Percentiles rank a stretch among this genome's conserved stretches.
Evolutionary conservation across 2,329 filamentous ascomycete species (phyloP).

Genomic region (Aspergillus tanneri): DNA sequence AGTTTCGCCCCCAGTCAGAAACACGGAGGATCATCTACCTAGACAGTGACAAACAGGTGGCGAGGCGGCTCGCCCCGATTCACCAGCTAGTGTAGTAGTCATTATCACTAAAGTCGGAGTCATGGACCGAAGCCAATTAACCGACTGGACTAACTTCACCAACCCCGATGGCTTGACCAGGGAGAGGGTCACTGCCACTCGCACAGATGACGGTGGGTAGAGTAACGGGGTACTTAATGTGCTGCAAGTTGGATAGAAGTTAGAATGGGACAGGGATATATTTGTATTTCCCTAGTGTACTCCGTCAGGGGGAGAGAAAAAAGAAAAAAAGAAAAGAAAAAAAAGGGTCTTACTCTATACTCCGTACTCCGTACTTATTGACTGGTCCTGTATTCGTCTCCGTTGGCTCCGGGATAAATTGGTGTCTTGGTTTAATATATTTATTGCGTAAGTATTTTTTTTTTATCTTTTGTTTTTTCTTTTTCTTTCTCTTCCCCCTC

Average conservation of each 20-base stretch:
- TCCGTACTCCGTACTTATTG: not conserved
- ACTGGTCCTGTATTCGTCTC: not conserved
- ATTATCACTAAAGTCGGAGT: not conserved
- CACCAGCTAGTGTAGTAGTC: not conserved
- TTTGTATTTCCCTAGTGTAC: not conserved
- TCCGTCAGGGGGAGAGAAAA: not conserved
- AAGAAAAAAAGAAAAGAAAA: too few relatives aligned
- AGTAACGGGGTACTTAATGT: not conserved
- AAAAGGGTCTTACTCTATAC: not conserved
- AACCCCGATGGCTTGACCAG: not conserved
- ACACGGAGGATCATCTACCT: not conserved
- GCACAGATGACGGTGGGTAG: not conserved
- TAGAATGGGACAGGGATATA: too few relatives aligned
- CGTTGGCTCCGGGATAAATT: conserved; percentile 10
- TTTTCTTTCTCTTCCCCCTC: conserved; percentile 4
- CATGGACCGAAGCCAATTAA: not conserved
- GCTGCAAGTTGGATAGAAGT: not conserved
- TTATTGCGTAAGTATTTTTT: conserved; percentile 8
- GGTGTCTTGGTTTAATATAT: conserved; percentile 11
- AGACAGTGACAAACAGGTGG: not conserved
- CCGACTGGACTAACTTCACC: not conserved
- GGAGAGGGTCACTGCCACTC: not conserved
- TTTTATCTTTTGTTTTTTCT: conserved; percentile 1
- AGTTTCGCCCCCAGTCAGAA: not conserved
- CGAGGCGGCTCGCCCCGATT: not conserved